Evolutionary conservation across 75 land plant genomes (phyloP).

Genomic region (Picea sitchensis): DNA sequence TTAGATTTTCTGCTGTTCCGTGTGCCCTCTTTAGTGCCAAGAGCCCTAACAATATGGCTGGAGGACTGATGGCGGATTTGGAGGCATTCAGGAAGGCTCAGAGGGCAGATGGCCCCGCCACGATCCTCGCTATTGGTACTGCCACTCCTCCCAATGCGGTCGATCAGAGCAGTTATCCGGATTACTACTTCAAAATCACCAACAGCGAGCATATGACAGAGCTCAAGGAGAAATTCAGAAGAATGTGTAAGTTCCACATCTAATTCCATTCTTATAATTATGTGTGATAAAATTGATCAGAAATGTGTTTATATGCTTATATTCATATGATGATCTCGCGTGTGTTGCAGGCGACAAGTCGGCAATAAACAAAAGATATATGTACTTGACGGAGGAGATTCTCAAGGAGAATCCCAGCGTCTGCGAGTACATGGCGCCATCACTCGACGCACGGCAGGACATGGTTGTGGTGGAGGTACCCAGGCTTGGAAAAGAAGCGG

Average conservation of each 20-base stretch:
- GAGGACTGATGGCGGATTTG: neutral
- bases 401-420: slow-evolving; percentile 40
- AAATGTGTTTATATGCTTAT: neutral
- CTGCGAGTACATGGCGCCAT: slow-evolving; percentile 49
- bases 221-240: slow-evolving; percentile 44
- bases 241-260: slow-evolving; percentile 29
- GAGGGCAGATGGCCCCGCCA: slow-evolving; percentile 14
- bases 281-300: neutral
- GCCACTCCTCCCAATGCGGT: slow-evolving; percentile 31
- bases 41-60: too few species aligned
- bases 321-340: neutral
- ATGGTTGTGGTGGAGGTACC: slow-evolving; percentile 52
- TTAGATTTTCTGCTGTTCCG: too few species aligned
- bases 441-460: slow-evolving; percentile 49
- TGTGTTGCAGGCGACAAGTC: slow-evolving; percentile 45
- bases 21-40: too few species aligned
- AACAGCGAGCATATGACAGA: slow-evolving; percentile 48
- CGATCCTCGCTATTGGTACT: slow-evolving; percentile 22
- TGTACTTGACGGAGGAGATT: slow-evolving; percentile 38
- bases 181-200: slow-evolving; percentile 51
- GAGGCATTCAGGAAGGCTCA: neutral
- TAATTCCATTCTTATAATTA: neutral
- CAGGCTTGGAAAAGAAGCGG: slow-evolving; percentile 48
- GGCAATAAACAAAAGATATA: slow-evolving; percentile 43
- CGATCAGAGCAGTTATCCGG: slow-evolving; percentile 36